Conservation (phyloP, 306 rosid genomes). For the Trifolium pratense region DNA sequence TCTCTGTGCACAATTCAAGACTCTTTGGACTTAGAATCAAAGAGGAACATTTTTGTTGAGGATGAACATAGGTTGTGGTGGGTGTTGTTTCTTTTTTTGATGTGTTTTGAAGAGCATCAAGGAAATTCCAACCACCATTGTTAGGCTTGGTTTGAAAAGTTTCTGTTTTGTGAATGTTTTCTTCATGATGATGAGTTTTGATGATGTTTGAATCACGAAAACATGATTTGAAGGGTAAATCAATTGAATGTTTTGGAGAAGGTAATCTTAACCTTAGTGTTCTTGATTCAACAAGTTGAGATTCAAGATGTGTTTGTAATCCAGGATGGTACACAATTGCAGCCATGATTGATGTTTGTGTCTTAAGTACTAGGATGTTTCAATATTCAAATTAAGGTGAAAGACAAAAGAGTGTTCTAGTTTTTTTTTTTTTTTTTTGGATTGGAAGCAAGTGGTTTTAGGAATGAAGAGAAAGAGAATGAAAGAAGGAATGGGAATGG, state of each 20-base stretch:
- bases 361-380: not conserved
- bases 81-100: constrained; percentile 28
- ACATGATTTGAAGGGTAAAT: constrained; percentile 52
- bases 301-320: not conserved
- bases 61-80: constrained; percentile 56
- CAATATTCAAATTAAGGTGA: not conserved
- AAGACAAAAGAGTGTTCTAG: not conserved
- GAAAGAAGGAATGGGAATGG: not conserved
- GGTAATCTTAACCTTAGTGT: constrained; percentile 61
- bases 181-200: not conserved
- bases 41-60: constrained; percentile 57
- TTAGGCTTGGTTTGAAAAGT: not conserved
- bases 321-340: constrained; percentile 60
- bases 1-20: constrained; percentile 81
- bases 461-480: constrained; percentile 14
- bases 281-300: constrained; percentile 68
- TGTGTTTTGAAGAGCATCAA: constrained; percentile 53
- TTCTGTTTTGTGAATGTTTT: constrained; percentile 27
- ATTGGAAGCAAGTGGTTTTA: not conserved
- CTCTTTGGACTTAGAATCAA: constrained; percentile 61
- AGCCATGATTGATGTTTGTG: constrained; percentile 55
- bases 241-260: constrained; percentile 54
- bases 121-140: constrained; percentile 57
- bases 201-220: constrained; percentile 44
- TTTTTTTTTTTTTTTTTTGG: not conserved